Base-by-base conservation (phyloP, 2,329 filamentous ascomycete species). In the Ceratocystis alfenasii region DNA sequence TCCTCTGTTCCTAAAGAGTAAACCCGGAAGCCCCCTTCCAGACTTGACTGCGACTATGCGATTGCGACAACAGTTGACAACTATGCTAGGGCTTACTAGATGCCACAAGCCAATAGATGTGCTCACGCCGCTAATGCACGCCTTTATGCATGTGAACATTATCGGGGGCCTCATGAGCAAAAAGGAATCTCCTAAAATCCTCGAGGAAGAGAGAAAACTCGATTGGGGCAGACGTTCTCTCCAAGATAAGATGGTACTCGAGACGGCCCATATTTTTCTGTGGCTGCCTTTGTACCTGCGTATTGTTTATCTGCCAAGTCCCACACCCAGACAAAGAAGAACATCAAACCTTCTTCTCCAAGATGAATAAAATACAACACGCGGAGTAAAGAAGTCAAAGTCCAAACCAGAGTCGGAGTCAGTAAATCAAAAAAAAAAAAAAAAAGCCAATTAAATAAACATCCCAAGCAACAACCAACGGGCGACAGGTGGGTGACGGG, bases 71-170 rank as follows among this genome's bases (percentile, higher is more conserved):
- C 48, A 53, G 2, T 25, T 53, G 48, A 10, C 36, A 41, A 22
- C 48, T 10, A 25, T 10, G 25, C 48, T 28, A 6, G 48, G 48
- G 48, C 48, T 28, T 28, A 28, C 48, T 28, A 22, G 48, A 36
- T 25, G 6, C 48, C 25, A 12, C 8, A 53, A 12, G 20, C 48
- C 48, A 53, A 5, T 28, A 41, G 8, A 17, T 28, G 25, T 25
- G 48, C 22, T 15, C 22, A 53, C 48, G 55, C 55, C 55, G 30
- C 55, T 33, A 59, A 59, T 59, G 55, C 55, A 59, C 6, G 55
- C 22, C 33, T 59, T 59, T 59, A 59, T 59, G 55, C 55, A 59
- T 59, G 55, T 59, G 55, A 41, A 28, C 48, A 53, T 28, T 53
- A 17, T 25, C 25, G 20, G 48, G 48, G 36, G 36, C 36, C 48